Conservation (phyloP, 2,329 filamentous ascomycete species). For the Fusarium sp. region DNA sequence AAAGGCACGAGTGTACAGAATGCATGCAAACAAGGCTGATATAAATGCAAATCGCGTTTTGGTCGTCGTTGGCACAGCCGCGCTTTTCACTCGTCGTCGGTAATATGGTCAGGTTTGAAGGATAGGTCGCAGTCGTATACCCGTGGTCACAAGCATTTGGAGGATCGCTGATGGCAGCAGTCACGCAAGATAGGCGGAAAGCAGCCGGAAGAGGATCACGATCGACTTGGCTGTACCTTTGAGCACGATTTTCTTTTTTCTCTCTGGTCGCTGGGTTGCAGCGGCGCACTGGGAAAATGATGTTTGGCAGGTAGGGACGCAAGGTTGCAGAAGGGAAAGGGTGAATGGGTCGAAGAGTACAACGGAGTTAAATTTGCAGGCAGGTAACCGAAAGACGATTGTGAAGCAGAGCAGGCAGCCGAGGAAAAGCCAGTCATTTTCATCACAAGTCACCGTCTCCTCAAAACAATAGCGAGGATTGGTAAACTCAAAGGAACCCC, state of each 20-base stretch:
- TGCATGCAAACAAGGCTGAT: conserved; percentile 8
- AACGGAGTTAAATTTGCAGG: conserved; percentile 25
- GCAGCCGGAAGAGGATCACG: conserved; percentile 22
- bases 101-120: conserved; percentile 20
- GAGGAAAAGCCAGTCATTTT: conserved; percentile 23
- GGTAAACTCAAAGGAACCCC: background rate
- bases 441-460: conserved; percentile 17
- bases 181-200: conserved; percentile 41
- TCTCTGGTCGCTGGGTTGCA: conserved; percentile 13
- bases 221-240: conserved; percentile 20
- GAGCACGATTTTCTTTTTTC: conserved; percentile 20
- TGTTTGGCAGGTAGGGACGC: conserved; percentile 10
- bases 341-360: conserved; percentile 7
- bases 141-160: conserved; percentile 44
- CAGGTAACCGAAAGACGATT: conserved; percentile 6
- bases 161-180: conserved; percentile 38
- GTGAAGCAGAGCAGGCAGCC: conserved; percentile 36
- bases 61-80: conserved; percentile 35
- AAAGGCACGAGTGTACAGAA: conserved; percentile 1
- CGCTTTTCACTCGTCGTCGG: conserved; percentile 29
- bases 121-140: conserved; percentile 27
- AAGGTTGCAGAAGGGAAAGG: conserved; percentile 7
- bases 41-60: conserved; percentile 24
- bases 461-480: conserved; percentile 16
- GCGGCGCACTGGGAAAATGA: conserved; percentile 23